These are phyloP conservation scores for Globisporangium alternatum DNA, from an alignment of 352 stramenopile species.

Conservation along the genomic window DNA sequence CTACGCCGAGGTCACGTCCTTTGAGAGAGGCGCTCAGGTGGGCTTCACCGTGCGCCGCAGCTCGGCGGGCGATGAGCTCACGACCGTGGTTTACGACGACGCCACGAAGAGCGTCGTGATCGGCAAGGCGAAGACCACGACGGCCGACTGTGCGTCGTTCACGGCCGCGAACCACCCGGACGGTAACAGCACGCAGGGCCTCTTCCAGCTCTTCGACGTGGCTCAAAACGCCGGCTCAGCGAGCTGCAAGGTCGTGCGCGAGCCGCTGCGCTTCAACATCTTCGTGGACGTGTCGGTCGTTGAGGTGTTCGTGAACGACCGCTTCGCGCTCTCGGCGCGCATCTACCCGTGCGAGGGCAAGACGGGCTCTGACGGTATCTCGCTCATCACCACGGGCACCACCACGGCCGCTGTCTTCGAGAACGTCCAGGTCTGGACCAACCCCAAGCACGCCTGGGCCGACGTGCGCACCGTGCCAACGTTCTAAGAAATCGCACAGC, in stretches of 20 bases:
- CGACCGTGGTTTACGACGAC: slow-evolving; percentile 64
- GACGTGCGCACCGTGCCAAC: slow-evolving; percentile 33
- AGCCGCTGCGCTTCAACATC: slow-evolving; percentile 55
- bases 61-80: slow-evolving; percentile 41
- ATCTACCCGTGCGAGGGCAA: slow-evolving; percentile 58
- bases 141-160: slow-evolving; percentile 43
- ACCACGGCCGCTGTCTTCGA: slow-evolving; percentile 37
- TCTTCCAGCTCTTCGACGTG: slow-evolving; percentile 64
- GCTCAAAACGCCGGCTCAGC: slow-evolving; percentile 23
- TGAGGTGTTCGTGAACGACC: slow-evolving; percentile 71
- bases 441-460: slow-evolving; percentile 61
- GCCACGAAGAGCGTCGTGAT: slow-evolving; percentile 56
- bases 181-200: slow-evolving; percentile 31
- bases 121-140: slow-evolving; percentile 49
- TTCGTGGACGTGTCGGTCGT: slow-evolving; percentile 72
- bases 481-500: slow-evolving; percentile 19
- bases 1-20: slow-evolving; percentile 43
- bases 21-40: slow-evolving; percentile 52
- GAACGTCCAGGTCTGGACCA: slow-evolving; percentile 63
- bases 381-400: slow-evolving; percentile 34
- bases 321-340: slow-evolving; percentile 58
- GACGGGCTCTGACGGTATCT: slow-evolving; percentile 53
- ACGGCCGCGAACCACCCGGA: slow-evolving; percentile 31
- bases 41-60: slow-evolving; percentile 59
- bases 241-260: slow-evolving; percentile 34